Percentiles rank a stretch among this genome's conserved stretches.
These are phyloP conservation scores for Paramecium pentaurelia DNA, from an alignment of 73 alveolate genomes.

Conservation along the genomic window DNA sequence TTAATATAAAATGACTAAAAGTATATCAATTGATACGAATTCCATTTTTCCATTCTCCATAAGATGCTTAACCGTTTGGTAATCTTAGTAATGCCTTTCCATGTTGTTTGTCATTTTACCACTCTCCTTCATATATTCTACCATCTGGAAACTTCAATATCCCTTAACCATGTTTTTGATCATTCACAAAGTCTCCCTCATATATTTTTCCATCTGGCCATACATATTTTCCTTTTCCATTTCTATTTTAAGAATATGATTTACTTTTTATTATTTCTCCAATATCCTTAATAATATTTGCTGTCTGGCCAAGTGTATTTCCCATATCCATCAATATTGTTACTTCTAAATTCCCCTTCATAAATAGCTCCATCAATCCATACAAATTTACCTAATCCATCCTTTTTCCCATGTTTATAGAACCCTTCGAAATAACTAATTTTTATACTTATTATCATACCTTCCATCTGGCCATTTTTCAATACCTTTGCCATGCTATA, in stretches of 20 bases:
- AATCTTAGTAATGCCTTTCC: conserved; percentile 66
- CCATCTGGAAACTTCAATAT: conserved; percentile 74
- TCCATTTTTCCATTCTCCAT: conserved; percentile 66
- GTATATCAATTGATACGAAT: conserved; percentile 37
- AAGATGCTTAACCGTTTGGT: conserved; percentile 27
- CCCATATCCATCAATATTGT: conserved; percentile 62
- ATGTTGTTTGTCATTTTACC: conserved; percentile 70
- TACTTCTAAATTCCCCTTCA: conserved; percentile 73
- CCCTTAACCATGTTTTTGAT: conserved; percentile 71
- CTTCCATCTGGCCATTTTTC: conserved; percentile 77
- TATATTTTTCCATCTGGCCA: conserved; percentile 72
- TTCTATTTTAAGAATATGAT: background rate
- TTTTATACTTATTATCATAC: background rate
- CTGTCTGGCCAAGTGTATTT: conserved; percentile 62
- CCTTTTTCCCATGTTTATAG: conserved; percentile 75
- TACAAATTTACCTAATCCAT: conserved; percentile 76
- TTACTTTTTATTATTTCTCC: conserved; percentile 65
- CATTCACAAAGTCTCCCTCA: conserved; percentile 72
- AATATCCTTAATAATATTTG: conserved; percentile 54
- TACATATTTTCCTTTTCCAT: conserved; percentile 70
- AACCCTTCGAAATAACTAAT: conserved; percentile 62
- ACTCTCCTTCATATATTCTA: conserved; percentile 69
- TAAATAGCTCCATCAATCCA: conserved; percentile 82
- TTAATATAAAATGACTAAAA: background rate
- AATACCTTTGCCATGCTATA: conserved; percentile 66